Evolutionary conservation across 2,329 filamentous ascomycete species (phyloP).

Genomic region (Phialophora expanda): DNA sequence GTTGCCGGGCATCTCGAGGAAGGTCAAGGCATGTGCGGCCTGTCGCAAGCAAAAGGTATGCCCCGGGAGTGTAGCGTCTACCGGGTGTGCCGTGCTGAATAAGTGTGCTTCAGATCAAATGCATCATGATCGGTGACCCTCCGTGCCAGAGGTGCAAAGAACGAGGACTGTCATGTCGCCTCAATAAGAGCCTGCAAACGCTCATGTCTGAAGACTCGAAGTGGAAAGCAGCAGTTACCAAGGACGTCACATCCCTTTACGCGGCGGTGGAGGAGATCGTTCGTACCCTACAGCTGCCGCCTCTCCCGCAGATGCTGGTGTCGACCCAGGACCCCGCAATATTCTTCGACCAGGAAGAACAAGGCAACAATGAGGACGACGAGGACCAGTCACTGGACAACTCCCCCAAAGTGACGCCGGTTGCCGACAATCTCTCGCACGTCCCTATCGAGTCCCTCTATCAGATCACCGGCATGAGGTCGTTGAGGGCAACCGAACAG

Average conservation of each 20-base stretch:
- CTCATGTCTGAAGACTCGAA: constrained; percentile 56
- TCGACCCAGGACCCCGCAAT: constrained; percentile 40
- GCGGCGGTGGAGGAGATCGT: constrained; percentile 44
- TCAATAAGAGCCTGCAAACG: constrained; percentile 59
- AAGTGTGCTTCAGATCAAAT: constrained; percentile 48
- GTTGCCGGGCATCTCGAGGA: constrained; percentile 47
- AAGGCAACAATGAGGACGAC: constrained; percentile 53
- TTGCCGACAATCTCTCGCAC: constrained; percentile 42
- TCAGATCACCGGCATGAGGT: constrained; percentile 44
- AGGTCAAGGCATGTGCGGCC: constrained; percentile 58
- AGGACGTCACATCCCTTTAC: constrained; percentile 43
- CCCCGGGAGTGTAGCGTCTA: not conserved
- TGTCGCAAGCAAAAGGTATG: constrained; percentile 60
- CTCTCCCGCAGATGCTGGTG: constrained; percentile 46
- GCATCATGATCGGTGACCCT: constrained; percentile 58
- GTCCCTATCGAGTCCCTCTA: constrained; percentile 47
- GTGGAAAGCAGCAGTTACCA: constrained; percentile 47
- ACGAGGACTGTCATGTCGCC: constrained; percentile 56
- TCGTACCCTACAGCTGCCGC: constrained; percentile 47
- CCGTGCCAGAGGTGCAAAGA: constrained; percentile 58
- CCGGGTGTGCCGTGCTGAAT: constrained; percentile 9
- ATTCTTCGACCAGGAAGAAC: constrained; percentile 46
- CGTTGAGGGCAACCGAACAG: constrained; percentile 42
- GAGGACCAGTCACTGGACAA: constrained; percentile 51
- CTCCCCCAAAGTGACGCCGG: constrained; percentile 42